Base-by-base conservation (phyloP, 177 flowering plant species). In the Vitis hybrid region DNA sequence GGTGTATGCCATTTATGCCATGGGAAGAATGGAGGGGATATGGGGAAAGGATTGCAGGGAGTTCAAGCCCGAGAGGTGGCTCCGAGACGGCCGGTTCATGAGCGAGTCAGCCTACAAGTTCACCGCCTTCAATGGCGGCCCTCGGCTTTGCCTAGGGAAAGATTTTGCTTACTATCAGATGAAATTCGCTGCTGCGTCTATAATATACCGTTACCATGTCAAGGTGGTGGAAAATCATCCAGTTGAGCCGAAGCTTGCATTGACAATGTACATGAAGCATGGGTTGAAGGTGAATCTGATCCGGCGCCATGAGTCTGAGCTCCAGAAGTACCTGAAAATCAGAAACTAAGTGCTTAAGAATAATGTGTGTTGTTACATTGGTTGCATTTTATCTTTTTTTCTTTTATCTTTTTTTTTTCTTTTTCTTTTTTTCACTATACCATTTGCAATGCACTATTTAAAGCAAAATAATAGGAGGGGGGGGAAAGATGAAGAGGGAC, bases 121-220 rank as follows among this genome's bases (percentile, higher is more conserved):
- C 83, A 82, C 98, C 0, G 97, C 98, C 2, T 95, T 95, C 81
- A 95, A 95, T 60, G 99, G 94, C 3, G 99, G 99, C 1, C 99
- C 99, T 1, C 75, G 99, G 21, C 90, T 93, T 18, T 95, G 99
- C 75, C 58, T 95, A n/a, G 99, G 99, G 50, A 93, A 88, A 66
- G 99, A 91, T 60, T 93, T 95, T 57, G 98, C 98, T 11, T 93
- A 89, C 58, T 91, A 87, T 56, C 99, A 95, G 70, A 95, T 95
- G 99, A 95, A 95, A 59, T 88, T 79, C 51, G 96, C 62, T 0
- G 98, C 97, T 0, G 96, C 97, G 6, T 84, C 96, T 0, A 85
- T 95, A 73, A 70, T 95, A 9, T 81, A 71, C 73, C 85, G 89
- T 2, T 93, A 86, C 75, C 76, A 52, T 2, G 93, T 91, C 6